Percentiles rank a stretch among this genome's conserved stretches.
phyloP scores from a whole-genome alignment of 2,329 filamentous ascomycete genomes.

The Phaeoacremonium minimum region DNA sequence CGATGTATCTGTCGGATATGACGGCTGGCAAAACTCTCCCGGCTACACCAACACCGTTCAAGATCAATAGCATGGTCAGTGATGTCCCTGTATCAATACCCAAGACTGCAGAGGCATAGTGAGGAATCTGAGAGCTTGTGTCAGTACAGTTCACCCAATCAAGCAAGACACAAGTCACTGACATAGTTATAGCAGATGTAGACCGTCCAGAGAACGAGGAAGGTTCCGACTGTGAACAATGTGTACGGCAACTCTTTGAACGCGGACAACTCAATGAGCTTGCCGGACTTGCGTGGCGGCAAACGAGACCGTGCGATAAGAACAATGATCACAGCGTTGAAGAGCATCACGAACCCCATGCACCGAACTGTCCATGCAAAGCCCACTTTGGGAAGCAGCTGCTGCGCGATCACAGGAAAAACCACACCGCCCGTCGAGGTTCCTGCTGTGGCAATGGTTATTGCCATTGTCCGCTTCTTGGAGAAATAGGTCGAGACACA shows the following conservation, averaged over 20 bases:
- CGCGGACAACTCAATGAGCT: conserved; percentile 43
- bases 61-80: conserved; percentile 54
- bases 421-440: conserved; percentile 54
- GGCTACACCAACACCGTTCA: conserved; percentile 54
- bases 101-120: conserved; percentile 27
- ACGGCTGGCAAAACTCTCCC: conserved; percentile 50
- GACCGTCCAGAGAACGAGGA: conserved; percentile 30
- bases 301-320: conserved; percentile 39
- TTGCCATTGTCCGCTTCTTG: conserved; percentile 2
- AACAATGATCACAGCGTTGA: conserved; percentile 31
- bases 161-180: background rate
- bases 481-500: conserved; percentile 9
- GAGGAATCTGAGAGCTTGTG: conserved; percentile 12
- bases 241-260: conserved; percentile 44
- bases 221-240: conserved; percentile 28
- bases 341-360: conserved; percentile 55
- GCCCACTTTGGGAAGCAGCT: conserved; percentile 26
- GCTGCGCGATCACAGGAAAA: conserved; percentile 47
- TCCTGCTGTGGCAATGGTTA: background rate
- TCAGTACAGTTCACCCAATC: no score
- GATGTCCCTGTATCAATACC: conserved; percentile 43
- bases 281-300: conserved; percentile 37
- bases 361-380: conserved; percentile 63
- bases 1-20: conserved; percentile 49
- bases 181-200: background rate